phyloP scores from a whole-genome alignment of 2,329 filamentous ascomycete genomes.

The Neurospora sp. region DNA sequence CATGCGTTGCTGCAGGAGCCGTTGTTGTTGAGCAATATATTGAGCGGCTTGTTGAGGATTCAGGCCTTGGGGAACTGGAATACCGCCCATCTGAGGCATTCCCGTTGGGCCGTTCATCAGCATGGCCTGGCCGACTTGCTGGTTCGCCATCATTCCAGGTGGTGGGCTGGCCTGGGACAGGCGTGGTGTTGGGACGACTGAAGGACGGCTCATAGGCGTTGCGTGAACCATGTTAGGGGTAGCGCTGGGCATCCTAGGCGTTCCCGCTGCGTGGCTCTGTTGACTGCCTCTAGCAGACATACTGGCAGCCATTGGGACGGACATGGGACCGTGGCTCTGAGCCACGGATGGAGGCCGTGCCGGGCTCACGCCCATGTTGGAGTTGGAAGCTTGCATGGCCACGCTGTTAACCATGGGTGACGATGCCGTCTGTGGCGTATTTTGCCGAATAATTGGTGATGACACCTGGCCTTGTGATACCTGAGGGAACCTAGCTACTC shows the following conservation, averaged over 20 bases:
- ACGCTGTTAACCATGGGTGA: slow-evolving; percentile 54
- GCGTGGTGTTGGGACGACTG: slow-evolving; percentile 45
- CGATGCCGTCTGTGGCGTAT: slow-evolving; percentile 54
- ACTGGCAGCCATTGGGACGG: slow-evolving; percentile 48
- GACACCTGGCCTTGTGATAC: slow-evolving; percentile 54
- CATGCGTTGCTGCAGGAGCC: slow-evolving; percentile 35
- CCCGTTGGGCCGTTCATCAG: slow-evolving; percentile 39
- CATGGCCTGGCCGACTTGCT: slow-evolving; percentile 43
- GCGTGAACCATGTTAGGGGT: slow-evolving; percentile 52
- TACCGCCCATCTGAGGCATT: slow-evolving; percentile 26
- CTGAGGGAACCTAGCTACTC: slow-evolving; percentile 39
- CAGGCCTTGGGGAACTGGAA: neutral
- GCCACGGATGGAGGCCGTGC: slow-evolving; percentile 56
- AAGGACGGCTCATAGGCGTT: slow-evolving; percentile 45
- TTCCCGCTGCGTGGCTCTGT: slow-evolving; percentile 54
- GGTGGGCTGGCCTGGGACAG: slow-evolving; percentile 54
- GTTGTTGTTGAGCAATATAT: slow-evolving; percentile 39
- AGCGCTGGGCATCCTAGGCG: slow-evolving; percentile 49
- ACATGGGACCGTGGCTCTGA: slow-evolving; percentile 46
- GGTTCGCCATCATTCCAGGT: slow-evolving; percentile 44
- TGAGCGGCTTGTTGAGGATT: slow-evolving; percentile 27
- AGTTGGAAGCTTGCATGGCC: slow-evolving; percentile 55
- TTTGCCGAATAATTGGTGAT: slow-evolving; percentile 56
- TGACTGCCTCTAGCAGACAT: slow-evolving; percentile 58
- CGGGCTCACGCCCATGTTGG: slow-evolving; percentile 59